Evolutionary conservation across 768 basidiomycete species (phyloP).

Genomic region (Suillus paluster): DNA sequence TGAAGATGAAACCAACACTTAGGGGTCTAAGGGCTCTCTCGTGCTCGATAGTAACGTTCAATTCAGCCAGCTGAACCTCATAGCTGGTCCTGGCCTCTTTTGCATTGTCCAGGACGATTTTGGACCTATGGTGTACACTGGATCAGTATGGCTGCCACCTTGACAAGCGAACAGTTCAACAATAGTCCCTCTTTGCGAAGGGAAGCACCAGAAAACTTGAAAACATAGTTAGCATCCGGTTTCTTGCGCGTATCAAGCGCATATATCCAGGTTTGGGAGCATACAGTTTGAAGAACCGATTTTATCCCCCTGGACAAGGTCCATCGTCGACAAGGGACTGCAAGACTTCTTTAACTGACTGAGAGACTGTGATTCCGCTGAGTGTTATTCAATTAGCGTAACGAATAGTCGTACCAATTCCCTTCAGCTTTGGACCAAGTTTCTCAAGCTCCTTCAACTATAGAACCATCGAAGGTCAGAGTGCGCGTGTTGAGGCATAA

Average conservation of each 20-base stretch:
- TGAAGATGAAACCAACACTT: slow-evolving; percentile 46
- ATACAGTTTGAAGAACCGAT: slow-evolving; percentile 94
- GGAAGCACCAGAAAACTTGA: slow-evolving; percentile 95
- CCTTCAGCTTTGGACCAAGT: slow-evolving; percentile 84
- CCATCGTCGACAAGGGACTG: slow-evolving; percentile 88
- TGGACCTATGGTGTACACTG: slow-evolving; percentile 48
- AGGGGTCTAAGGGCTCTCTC: slow-evolving; percentile 62
- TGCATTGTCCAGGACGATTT: slow-evolving; percentile 52
- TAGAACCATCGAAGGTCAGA: slow-evolving; percentile 9
- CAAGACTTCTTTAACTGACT: slow-evolving; percentile 90
- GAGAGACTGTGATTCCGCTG: slow-evolving; percentile 60
- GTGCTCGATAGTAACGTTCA: slow-evolving; percentile 48
- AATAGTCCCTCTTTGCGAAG: slow-evolving; percentile 81
- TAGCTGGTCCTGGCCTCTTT: slow-evolving; percentile 49
- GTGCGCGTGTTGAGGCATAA: neutral
- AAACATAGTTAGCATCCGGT: slow-evolving; percentile 2
- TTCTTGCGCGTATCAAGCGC: slow-evolving; percentile 20
- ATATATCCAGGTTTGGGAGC: slow-evolving; percentile 19
- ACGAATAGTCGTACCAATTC: slow-evolving; percentile 64
- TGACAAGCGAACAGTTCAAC: slow-evolving; percentile 41
- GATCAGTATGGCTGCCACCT: slow-evolving; percentile 1
- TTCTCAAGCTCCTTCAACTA: slow-evolving; percentile 94
- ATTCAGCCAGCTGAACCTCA: slow-evolving; percentile 53
- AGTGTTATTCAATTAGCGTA: neutral
- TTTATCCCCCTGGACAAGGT: slow-evolving; percentile 85